These are phyloP conservation scores for Ceriops zippeliana DNA, from an alignment of 345 rosid species.

Conservation along the genomic window DNA sequence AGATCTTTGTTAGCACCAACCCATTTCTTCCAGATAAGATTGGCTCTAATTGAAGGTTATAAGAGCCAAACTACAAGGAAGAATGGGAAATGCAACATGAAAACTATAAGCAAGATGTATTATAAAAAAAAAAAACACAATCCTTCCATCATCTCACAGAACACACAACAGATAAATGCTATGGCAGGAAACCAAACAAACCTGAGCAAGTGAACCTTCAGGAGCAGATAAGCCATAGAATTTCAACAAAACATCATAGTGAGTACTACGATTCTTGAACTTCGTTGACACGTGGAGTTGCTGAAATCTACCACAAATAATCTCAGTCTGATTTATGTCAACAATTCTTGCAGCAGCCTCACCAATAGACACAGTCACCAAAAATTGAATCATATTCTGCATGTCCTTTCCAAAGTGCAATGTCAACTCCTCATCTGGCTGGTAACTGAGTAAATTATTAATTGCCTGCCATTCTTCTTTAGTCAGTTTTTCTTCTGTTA, in stretches of 20 bases:
- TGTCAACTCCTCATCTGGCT: constrained; percentile 70
- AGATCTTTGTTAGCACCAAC: not conserved
- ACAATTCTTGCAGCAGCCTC: constrained; percentile 87
- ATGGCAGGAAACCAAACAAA: constrained; percentile 35
- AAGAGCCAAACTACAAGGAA: not conserved
- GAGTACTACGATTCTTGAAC: constrained; percentile 67
- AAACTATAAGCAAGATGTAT: not conserved
- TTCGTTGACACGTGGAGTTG: constrained; percentile 79
- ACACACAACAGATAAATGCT: not conserved
- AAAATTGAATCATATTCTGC: constrained; percentile 75
- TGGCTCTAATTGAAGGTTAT: not conserved
- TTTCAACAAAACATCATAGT: constrained; percentile 68
- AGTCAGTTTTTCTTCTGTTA: constrained; percentile 64
- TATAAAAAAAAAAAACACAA: not conserved
- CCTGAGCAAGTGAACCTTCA: constrained; percentile 98
- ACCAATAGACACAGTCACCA: constrained; percentile 71
- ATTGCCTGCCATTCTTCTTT: constrained; percentile 97
- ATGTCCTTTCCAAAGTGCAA: constrained; percentile 69
- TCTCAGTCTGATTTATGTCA: constrained; percentile 59
- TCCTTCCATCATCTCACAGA: not conserved
- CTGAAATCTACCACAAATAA: constrained; percentile 92
- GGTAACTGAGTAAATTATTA: constrained; percentile 81
- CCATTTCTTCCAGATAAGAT: not conserved
- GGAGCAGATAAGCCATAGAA: constrained; percentile 95
- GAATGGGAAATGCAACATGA: not conserved